Conservation (phyloP, 768 basidiomycete genomes). For the Xerocomus spinulosus region DNA sequence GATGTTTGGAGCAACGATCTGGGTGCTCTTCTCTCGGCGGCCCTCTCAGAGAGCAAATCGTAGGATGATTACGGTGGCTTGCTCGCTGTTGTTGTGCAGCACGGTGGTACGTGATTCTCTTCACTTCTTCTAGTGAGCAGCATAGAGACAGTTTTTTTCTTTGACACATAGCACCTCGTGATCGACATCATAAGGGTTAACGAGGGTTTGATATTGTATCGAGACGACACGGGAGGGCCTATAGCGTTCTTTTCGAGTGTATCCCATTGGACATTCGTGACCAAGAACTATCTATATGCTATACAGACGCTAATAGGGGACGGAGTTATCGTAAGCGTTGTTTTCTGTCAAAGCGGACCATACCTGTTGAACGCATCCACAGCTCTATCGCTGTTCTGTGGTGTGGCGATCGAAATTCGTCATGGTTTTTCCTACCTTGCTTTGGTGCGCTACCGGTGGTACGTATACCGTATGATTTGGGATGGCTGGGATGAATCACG, state of each 20-base stretch:
- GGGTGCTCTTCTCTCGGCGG: constrained; percentile 11
- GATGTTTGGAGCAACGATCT: constrained; percentile 28
- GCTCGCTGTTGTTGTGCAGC: constrained; percentile 23
- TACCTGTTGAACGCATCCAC: background rate
- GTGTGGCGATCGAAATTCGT: constrained; percentile 24
- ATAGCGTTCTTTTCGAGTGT: constrained; percentile 18
- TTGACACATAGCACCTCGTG: constrained; percentile 11
- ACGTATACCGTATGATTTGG: background rate
- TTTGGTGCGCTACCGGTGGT: constrained; percentile 26
- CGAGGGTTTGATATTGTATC: constrained; percentile 18
- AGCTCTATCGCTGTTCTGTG: constrained; percentile 19
- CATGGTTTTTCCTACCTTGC: constrained; percentile 19
- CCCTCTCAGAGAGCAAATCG: constrained; percentile 4
- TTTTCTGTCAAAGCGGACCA: background rate
- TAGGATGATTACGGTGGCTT: constrained; percentile 16
- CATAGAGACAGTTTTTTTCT: background rate
- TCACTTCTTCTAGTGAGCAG: no score
- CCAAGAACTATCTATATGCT: constrained; percentile 18
- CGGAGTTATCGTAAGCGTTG: constrained; percentile 17
- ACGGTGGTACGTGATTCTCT: constrained; percentile 15
- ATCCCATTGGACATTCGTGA: constrained; percentile 23
- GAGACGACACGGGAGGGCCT: constrained; percentile 18
- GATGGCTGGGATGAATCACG: constrained; percentile 7
- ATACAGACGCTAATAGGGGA: constrained; percentile 23
- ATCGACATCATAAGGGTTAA: constrained; percentile 15